Conservation (phyloP, 352 stramenopile genomes). For the Pythium scleroteichum region DNA sequence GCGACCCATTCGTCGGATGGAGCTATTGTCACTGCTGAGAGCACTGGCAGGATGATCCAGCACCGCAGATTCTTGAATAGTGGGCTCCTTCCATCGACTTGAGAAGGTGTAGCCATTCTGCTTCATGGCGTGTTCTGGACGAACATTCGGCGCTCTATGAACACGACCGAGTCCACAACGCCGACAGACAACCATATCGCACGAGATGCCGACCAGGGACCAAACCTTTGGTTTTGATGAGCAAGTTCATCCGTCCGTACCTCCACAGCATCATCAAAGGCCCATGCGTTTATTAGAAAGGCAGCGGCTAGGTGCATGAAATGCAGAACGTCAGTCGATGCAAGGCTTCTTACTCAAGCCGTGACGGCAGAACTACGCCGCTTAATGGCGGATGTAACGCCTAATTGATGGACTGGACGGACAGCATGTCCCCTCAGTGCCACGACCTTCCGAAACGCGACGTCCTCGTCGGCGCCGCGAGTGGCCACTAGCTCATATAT, state of each 20-base stretch:
- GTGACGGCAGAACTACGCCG: conserved; percentile 7
- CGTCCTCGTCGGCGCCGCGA: conserved; percentile 47
- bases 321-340: too few relatives aligned
- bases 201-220: background rate
- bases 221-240: background rate
- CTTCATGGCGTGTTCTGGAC: background rate
- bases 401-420: background rate
- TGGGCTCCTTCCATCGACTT: background rate
- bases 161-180: background rate
- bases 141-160: background rate
- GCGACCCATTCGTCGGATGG: conserved; percentile 7
- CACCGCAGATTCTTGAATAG: too few relatives aligned
- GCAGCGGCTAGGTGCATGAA: too few relatives aligned
- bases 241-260: too few relatives aligned
- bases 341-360: conserved; percentile 1
- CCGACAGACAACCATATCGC: background rate
- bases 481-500: conserved; percentile 43
- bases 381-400: background rate
- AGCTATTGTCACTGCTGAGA: background rate
- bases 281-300: too few relatives aligned
- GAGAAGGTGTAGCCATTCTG: background rate
- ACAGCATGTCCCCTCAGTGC: background rate
- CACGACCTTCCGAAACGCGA: conserved; percentile 41
- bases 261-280: too few relatives aligned
- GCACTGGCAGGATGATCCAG: background rate